Evolutionary conservation across 1,284 basidiomycete genomes (phyloP).

Genomic region (Cutaneotrichosporon sp.): DNA sequence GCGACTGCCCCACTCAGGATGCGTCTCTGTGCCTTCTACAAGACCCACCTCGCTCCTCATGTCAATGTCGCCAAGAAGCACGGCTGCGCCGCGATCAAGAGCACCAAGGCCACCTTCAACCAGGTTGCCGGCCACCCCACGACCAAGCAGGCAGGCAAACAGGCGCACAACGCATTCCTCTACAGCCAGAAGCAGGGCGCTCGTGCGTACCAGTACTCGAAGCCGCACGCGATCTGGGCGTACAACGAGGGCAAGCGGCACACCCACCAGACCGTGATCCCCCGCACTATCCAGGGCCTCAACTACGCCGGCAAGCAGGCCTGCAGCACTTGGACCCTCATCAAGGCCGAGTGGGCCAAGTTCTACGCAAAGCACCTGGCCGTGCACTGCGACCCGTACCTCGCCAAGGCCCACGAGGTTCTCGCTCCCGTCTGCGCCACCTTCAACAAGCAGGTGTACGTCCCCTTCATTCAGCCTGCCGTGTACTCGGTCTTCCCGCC

Average conservation of each 20-base stretch:
- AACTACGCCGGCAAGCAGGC: conserved; percentile 19
- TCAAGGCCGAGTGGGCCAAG: conserved; percentile 28
- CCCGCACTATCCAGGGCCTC: conserved; percentile 18
- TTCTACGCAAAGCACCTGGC: conserved; percentile 39
- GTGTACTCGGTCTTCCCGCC: conserved; percentile 35
- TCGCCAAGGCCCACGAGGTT: conserved; percentile 24
- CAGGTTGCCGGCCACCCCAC: conserved; percentile 37
- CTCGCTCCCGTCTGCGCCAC: conserved; percentile 23
- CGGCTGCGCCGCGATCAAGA: conserved; percentile 24
- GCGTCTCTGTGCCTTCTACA: conserved; percentile 29
- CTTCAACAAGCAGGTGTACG: conserved; percentile 30
- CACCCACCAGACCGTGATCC: conserved; percentile 23
- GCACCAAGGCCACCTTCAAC: conserved; percentile 27
- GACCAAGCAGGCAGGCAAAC: conserved; percentile 33
- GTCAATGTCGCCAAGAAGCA: conserved; percentile 30
- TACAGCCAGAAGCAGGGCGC: conserved; percentile 28
- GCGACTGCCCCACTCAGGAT: conserved; percentile 40
- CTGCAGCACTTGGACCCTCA: conserved; percentile 15
- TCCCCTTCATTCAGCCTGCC: conserved; percentile 42
- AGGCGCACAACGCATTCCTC: conserved; percentile 32
- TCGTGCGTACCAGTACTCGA: conserved; percentile 36
- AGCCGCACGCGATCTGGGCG: conserved; percentile 36
- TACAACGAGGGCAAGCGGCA: conserved; percentile 30
- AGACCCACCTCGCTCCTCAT: conserved; percentile 32
- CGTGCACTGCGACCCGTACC: conserved; percentile 36